These are phyloP conservation scores for Gamarada debralockiae DNA, from an alignment of 495 filamentous ascomycete species.

Conservation along the genomic window DNA sequence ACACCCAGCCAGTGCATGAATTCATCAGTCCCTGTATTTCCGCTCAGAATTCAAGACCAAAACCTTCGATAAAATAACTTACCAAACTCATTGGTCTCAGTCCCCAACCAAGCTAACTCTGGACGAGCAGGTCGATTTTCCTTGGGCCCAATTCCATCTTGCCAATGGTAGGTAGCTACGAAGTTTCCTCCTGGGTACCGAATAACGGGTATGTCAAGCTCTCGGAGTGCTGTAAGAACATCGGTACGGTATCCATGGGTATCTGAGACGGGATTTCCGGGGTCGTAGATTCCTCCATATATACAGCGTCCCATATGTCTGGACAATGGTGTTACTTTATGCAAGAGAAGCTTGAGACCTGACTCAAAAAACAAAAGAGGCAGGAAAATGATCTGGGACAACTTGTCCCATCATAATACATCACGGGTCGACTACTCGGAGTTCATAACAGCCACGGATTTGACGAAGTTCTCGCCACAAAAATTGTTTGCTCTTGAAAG, in stretches of 20 bases:
- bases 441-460: too few species aligned
- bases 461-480: too few species aligned
- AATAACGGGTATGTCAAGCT: conserved; percentile 68
- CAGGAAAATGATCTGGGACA: too few species aligned
- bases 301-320: conserved; percentile 84
- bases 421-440: too few species aligned
- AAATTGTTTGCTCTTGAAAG: too few species aligned
- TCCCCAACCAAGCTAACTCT: conserved; percentile 71
- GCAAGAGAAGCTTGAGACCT: too few species aligned
- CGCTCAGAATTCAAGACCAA: neutral
- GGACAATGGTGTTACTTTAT: neutral
- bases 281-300: conserved; percentile 81
- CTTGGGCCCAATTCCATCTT: conserved; percentile 70
- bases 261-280: conserved; percentile 64
- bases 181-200: conserved; percentile 81
- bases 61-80: neutral
- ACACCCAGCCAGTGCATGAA: conserved; percentile 75
- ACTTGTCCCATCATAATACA: too few species aligned
- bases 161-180: conserved; percentile 78
- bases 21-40: conserved; percentile 56
- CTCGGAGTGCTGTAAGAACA: conserved; percentile 64
- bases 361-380: too few species aligned
- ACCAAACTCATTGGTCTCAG: conserved; percentile 73
- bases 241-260: conserved; percentile 72
- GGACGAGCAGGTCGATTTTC: conserved; percentile 62